Conservation (phyloP, 1,284 basidiomycete genomes). For the Ceratobasidium sp. region DNA sequence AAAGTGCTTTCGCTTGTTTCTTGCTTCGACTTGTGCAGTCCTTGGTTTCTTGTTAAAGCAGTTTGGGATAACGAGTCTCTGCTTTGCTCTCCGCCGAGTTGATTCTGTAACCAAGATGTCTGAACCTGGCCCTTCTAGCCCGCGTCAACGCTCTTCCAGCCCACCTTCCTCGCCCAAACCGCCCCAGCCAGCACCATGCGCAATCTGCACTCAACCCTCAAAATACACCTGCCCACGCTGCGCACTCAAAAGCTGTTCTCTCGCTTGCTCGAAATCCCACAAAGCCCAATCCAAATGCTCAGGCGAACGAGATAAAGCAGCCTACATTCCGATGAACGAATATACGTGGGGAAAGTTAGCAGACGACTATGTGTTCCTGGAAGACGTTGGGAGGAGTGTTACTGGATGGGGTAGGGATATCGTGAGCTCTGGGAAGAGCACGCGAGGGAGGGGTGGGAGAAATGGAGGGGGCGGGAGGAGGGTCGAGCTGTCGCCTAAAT, state of each 20-base stretch:
- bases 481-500: slow-evolving; percentile 46
- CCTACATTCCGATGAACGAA: slow-evolving; percentile 81
- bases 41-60: too few relatives aligned
- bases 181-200: not conserved
- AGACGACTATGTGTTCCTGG: slow-evolving; percentile 86
- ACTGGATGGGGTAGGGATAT: slow-evolving; percentile 80
- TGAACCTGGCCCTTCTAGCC: slow-evolving; percentile 24
- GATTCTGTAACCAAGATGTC: too few relatives aligned
- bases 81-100: too few relatives aligned
- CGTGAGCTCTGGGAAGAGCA: slow-evolving; percentile 63
- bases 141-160: not conserved
- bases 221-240: slow-evolving; percentile 90
- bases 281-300: slow-evolving; percentile 75
- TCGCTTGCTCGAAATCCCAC: slow-evolving; percentile 78
- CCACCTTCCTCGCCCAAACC: not conserved
- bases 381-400: slow-evolving; percentile 80
- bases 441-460: slow-evolving; percentile 54
- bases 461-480: slow-evolving; percentile 48
- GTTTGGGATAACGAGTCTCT: too few relatives aligned
- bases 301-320: slow-evolving; percentile 79
- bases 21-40: too few relatives aligned
- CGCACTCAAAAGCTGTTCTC: slow-evolving; percentile 76
- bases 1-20: too few relatives aligned
- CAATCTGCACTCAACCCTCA: slow-evolving; percentile 54
- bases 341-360: slow-evolving; percentile 87